Evolutionary conservation across 1,284 basidiomycete genomes (phyloP).

Genomic region (Tremellales sp.): DNA sequence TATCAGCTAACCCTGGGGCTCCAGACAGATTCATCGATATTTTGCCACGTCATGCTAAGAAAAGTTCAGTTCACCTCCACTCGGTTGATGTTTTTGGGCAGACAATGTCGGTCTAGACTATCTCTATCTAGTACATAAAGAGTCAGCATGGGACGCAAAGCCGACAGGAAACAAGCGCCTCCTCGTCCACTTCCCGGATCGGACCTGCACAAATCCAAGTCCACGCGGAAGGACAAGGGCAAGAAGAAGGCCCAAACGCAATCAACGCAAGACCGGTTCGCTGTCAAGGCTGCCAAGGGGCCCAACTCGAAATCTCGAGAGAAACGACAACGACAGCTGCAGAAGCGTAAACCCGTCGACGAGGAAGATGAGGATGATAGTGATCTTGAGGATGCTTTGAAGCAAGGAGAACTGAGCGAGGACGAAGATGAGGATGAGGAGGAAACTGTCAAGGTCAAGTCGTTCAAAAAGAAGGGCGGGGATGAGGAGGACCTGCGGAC

Average conservation of each 20-base stretch:
- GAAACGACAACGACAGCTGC: slow-evolving; percentile 14
- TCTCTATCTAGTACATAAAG: no score
- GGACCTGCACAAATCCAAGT: slow-evolving; percentile 28
- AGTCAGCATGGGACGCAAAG: slow-evolving; percentile 75
- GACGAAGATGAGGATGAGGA: slow-evolving; percentile 53
- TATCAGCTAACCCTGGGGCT: background rate
- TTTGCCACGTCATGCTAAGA: slow-evolving; percentile 1
- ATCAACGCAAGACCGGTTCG: slow-evolving; percentile 10
- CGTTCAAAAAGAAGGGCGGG: slow-evolving; percentile 39
- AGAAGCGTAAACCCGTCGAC: slow-evolving; percentile 32
- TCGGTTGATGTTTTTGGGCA: slow-evolving; percentile 2
- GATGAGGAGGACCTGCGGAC: slow-evolving; percentile 53
- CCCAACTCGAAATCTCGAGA: slow-evolving; percentile 14
- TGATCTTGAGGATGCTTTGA: slow-evolving; percentile 43
- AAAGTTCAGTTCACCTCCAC: slow-evolving; percentile 4
- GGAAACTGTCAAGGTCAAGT: slow-evolving; percentile 39
- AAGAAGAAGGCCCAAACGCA: slow-evolving; percentile 32
- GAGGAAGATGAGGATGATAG: slow-evolving; percentile 40
- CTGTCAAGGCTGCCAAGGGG: slow-evolving; percentile 25
- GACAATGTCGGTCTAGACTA: no score
- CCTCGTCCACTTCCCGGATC: slow-evolving; percentile 59
- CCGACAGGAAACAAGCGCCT: slow-evolving; percentile 82
- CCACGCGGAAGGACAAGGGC: slow-evolving; percentile 19
- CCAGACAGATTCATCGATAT: background rate
- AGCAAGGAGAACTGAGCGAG: slow-evolving; percentile 40